A percentile compares a stretch with the other conserved stretches of the same genome.
phyloP scores from a whole-genome alignment of 1,284 basidiomycete genomes.

The Spongiforma sp. region DNA sequence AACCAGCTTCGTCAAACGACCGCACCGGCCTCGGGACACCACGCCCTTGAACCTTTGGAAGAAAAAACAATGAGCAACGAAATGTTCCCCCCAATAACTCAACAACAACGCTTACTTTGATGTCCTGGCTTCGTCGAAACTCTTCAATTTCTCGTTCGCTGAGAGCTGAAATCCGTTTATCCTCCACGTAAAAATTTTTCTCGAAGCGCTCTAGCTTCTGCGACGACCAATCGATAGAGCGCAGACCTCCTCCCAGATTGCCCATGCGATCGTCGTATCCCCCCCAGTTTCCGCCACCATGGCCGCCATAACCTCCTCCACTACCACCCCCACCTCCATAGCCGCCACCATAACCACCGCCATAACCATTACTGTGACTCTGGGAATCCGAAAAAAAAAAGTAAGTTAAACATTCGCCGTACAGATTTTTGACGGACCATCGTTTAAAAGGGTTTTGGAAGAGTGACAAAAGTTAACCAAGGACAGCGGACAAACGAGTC shows the following conservation, averaged over 20 bases:
- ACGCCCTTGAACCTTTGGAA: slow-evolving; percentile 84
- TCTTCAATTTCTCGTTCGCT: slow-evolving; percentile 89
- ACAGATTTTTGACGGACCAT: slow-evolving; percentile 23
- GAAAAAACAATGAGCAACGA: neutral
- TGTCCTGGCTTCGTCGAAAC: slow-evolving; percentile 87
- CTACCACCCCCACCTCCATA: slow-evolving; percentile 38
- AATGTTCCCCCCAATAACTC: neutral
- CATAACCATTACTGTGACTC: slow-evolving; percentile 44
- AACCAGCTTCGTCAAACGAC: slow-evolving; percentile 93
- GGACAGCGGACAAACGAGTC: slow-evolving; percentile 14
- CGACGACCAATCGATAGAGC: slow-evolving; percentile 84
- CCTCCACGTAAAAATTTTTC: slow-evolving; percentile 98
- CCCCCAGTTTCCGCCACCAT: slow-evolving; percentile 48
- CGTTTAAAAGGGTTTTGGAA: slow-evolving; percentile 16
- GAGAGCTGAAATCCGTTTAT: slow-evolving; percentile 82
- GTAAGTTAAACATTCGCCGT: slow-evolving; percentile 7
- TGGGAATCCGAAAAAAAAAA: too few relatives aligned
- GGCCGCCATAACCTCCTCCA: slow-evolving; percentile 37
- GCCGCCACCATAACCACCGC: slow-evolving; percentile 23
- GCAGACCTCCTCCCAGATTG: slow-evolving; percentile 84
- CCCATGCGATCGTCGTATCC: slow-evolving; percentile 54
- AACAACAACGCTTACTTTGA: slow-evolving; percentile 60
- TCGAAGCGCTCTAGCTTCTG: slow-evolving; percentile 84
- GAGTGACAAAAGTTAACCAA: neutral
- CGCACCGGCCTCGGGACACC: slow-evolving; percentile 90